These are phyloP conservation scores for Cercis canadensis DNA, from an alignment of 306 rosid species.

Conservation along the genomic window DNA sequence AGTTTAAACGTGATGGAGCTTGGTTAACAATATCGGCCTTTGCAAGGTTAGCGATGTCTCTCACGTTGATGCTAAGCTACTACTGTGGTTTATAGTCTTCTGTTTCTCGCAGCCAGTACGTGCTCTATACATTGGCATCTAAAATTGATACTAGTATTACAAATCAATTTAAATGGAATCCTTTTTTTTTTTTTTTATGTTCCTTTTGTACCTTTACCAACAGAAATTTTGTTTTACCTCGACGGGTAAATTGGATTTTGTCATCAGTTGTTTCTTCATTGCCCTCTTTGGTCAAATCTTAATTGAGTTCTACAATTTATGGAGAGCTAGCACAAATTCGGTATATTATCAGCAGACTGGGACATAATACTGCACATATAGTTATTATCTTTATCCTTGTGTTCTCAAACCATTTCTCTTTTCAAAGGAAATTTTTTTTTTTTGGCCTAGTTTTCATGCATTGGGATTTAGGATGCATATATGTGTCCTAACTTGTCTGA, in stretches of 20 bases:
- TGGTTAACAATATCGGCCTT: conserved; percentile 31
- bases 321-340: conserved; percentile 5
- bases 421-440: neutral
- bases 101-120: neutral
- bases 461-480: conserved; percentile 25
- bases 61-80: conserved; percentile 1
- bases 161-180: neutral
- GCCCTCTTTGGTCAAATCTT: conserved; percentile 15
- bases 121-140: conserved; percentile 8
- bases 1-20: conserved; percentile 33
- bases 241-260: conserved; percentile 13
- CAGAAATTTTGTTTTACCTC: conserved; percentile 7
- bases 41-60: conserved; percentile 35
- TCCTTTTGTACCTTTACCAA: neutral
- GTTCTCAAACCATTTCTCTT: neutral
- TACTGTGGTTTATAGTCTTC: conserved; percentile 12
- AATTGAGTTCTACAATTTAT: neutral
- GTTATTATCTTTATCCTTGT: neutral
- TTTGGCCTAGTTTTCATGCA: conserved; percentile 12
- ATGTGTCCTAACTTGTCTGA: conserved; percentile 1
- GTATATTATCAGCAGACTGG: conserved; percentile 19
- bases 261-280: conserved; percentile 16
- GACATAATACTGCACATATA: neutral
- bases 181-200: neutral
- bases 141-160: neutral